Evolutionary conservation across 495 filamentous ascomycete species (phyloP), one percentile per base, ranked within the genome.

Genomic region (Coniosporium apollinis): DNA sequence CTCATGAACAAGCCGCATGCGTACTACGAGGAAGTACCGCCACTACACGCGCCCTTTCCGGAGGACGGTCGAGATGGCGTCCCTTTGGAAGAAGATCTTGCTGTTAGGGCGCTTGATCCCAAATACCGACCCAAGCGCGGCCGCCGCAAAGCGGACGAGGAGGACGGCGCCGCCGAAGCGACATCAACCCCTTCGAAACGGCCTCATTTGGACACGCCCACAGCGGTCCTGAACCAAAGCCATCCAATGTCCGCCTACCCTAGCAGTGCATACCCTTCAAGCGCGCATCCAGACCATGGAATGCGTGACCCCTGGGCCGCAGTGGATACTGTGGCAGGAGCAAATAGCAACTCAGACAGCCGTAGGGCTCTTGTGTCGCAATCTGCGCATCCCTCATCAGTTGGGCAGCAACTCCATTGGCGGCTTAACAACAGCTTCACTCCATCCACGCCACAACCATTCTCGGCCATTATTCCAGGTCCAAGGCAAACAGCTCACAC

Each of bases 71-170:
- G 89, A 24, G 89, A 94, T 50, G 86, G 85, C 15, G 87, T 97
- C 1, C 67, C 79, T 2, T 55, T 82, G 5, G 87, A 94, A 58
- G 89, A 94, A 51, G 89, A 97, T 50, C 72, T 94, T 37, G 89
- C 87, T 2, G 64, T 97, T 17, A 68, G 89, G 25, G 85, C 89
- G 19, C 64, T 97, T 8, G 66, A 94, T 24, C 87, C 89, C 15
- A 79, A 91, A 43, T 86, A 83, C 51, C 76, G 83, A 45, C 89
- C 89, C 1, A 87, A 91, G 45, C 71, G 87, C 28, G 89, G 89
- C 15, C 68, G 86, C 39, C 79, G 80, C 46, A 79, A 81, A 54
- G 74, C 79, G 0, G 85, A 89, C 14, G 79, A 85, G 22, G 72
- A 72, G 36, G 78, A 83, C 7, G 59, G 61, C 13, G 64, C 58